These are phyloP conservation scores for Aspergillus caelatus DNA, from an alignment of 2,329 filamentous ascomycete species.

Conservation along the genomic window DNA sequence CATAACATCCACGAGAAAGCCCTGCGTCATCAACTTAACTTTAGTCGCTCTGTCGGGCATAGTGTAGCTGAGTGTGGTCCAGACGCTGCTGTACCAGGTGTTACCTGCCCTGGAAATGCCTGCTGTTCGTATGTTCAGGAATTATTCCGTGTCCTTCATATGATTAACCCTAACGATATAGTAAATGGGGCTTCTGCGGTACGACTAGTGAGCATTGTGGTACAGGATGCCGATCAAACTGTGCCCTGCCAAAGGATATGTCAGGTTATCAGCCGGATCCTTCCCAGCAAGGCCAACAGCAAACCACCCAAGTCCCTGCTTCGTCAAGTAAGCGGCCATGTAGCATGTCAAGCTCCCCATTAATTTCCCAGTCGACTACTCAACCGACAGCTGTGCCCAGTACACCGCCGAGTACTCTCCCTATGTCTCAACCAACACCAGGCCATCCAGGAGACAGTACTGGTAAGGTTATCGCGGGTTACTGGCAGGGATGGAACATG, in stretches of 20 bases:
- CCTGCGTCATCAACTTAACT: background rate
- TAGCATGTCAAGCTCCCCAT: background rate
- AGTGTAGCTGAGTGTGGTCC: background rate
- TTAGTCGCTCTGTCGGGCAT: background rate
- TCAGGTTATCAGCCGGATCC: background rate
- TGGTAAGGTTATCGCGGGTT: background rate
- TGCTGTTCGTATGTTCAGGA: background rate
- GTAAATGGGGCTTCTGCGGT: background rate
- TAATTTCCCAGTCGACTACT: background rate
- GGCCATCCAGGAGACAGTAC: background rate
- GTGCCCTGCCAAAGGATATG: background rate
- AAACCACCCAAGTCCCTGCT: background rate
- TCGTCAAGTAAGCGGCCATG: background rate
- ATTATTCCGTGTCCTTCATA: background rate
- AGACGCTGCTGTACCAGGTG: background rate
- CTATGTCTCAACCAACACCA: background rate
- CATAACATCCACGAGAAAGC: background rate
- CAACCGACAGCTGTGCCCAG: background rate
- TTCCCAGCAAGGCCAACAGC: background rate
- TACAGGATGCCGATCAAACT: background rate
- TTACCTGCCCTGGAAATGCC: background rate
- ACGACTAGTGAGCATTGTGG: background rate
- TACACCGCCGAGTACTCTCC: background rate
- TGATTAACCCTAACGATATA: background rate
- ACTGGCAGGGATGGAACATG: background rate